Evolutionary conservation across 1,284 basidiomycete species (phyloP).

Genomic region (Cutaneotrichosporon sp.): DNA sequence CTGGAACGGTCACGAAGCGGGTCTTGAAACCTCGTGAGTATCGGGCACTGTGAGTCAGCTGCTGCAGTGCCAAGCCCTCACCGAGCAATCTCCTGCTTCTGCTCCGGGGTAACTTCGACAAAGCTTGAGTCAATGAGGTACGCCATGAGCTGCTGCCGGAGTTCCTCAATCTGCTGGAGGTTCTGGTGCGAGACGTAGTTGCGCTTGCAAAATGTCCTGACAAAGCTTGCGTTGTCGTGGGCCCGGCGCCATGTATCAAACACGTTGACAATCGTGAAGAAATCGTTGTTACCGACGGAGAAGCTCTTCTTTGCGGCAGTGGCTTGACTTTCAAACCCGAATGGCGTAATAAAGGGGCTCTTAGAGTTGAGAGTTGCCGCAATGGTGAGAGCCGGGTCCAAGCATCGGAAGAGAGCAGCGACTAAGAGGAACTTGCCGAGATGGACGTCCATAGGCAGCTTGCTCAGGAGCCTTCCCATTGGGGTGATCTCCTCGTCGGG

Average conservation of each 20-base stretch:
- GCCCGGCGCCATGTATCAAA: conserved; percentile 84
- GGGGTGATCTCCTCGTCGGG: conserved; percentile 87
- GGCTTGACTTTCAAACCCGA: conserved; percentile 84
- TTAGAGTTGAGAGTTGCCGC: conserved; percentile 91
- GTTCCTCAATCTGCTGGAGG: conserved; percentile 92
- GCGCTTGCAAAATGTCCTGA: conserved; percentile 73
- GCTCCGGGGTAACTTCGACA: conserved; percentile 66
- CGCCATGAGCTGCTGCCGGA: conserved; percentile 89
- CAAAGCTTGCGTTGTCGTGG: conserved; percentile 63
- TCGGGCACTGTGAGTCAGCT: conserved; percentile 60
- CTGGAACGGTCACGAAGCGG: conserved; percentile 73
- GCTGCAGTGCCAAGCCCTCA: conserved; percentile 41
- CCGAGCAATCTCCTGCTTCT: conserved; percentile 72
- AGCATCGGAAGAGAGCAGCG: conserved; percentile 80
- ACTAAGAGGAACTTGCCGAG: conserved; percentile 88
- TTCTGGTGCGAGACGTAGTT: conserved; percentile 91
- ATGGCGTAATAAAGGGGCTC: conserved; percentile 85
- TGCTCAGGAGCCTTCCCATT: conserved; percentile 86
- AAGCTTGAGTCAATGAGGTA: conserved; percentile 83
- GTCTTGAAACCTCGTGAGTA: conserved; percentile 67
- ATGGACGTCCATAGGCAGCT: conserved; percentile 91
- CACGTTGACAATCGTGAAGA: conserved; percentile 87
- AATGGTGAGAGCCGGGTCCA: conserved; percentile 94
- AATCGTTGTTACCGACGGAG: conserved; percentile 87
- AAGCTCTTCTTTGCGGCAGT: conserved; percentile 81